Percentiles rank a stretch among this genome's conserved stretches.
Evolutionary conservation across 495 filamentous ascomycete genomes (phyloP).

Genomic region (Bombardia bombarda): DNA sequence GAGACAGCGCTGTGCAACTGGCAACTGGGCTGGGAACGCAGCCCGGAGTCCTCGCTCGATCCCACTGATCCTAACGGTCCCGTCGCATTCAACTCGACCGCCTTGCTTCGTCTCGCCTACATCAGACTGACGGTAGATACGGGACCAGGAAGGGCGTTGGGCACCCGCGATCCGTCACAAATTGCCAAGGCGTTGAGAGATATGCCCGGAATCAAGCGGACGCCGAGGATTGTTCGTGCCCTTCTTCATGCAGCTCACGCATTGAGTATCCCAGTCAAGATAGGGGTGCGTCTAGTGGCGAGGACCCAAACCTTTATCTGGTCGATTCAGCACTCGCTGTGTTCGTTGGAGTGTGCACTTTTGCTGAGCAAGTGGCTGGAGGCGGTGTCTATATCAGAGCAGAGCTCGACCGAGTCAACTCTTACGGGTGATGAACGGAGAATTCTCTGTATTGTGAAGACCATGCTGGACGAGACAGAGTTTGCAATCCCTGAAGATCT

Average conservation of each 20-base stretch:
- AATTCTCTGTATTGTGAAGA: neutral
- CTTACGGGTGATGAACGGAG: neutral
- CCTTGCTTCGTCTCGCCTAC: constrained; percentile 2
- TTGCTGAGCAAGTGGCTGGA: constrained; percentile 45
- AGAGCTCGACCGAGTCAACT: neutral
- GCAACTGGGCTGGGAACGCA: constrained; percentile 1
- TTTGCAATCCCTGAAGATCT: neutral
- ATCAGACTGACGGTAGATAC: neutral
- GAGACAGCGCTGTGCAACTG: constrained; percentile 1
- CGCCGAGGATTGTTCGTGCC: constrained; percentile 40
- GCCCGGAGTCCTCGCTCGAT: neutral
- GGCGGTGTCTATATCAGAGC: constrained; percentile 24
- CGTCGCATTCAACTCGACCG: constrained; percentile 5
- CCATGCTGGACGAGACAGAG: constrained; percentile 2
- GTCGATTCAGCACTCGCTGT: constrained; percentile 43
- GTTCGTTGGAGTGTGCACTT: constrained; percentile 41
- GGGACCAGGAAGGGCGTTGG: neutral
- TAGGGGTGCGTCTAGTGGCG: constrained; percentile 46
- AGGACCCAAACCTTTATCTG: constrained; percentile 47
- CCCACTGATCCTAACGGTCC: neutral
- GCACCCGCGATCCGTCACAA: neutral
- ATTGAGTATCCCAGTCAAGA: constrained; percentile 44
- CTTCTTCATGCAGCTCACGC: constrained; percentile 46
- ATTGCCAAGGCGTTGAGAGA: neutral
- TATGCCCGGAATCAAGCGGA: neutral